These are phyloP conservation scores for Forsythia viridissima DNA, from an alignment of 257 asterid species.

Conservation along the genomic window DNA sequence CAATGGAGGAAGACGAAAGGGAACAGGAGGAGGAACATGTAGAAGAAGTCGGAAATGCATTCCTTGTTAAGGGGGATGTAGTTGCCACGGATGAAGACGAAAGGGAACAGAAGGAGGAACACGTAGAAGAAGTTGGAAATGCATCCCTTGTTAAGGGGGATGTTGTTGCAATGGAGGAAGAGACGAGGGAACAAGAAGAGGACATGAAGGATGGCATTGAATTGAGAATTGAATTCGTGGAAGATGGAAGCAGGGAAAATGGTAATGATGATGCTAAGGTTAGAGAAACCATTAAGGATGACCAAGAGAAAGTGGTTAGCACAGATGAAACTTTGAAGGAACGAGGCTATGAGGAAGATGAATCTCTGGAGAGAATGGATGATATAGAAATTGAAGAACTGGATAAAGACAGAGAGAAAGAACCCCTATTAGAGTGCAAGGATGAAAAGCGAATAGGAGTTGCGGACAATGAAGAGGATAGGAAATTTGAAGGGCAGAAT, in stretches of 20 bases:
- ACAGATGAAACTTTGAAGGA: constrained; percentile 9
- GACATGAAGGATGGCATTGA: constrained; percentile 26
- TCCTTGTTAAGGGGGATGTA: neutral
- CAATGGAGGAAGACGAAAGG: neutral
- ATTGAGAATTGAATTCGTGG: constrained; percentile 29
- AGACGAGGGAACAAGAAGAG: constrained; percentile 18
- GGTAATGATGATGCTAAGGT: neutral
- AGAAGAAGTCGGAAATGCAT: neutral
- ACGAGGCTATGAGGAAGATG: constrained; percentile 22
- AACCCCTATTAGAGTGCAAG: neutral
- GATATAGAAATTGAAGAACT: constrained; percentile 9
- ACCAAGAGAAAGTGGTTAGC: neutral
- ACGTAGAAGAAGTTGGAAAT: neutral
- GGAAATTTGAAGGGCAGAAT: neutral
- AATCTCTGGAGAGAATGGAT: constrained; percentile 17
- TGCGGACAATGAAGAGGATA: constrained; percentile 1
- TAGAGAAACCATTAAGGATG: neutral
- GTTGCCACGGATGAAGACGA: neutral
- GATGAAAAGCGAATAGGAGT: constrained; percentile 15
- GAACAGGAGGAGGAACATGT: neutral
- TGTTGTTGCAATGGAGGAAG: constrained; percentile 11
- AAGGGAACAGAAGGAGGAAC: neutral
- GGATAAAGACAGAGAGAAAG: neutral
- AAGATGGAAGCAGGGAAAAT: constrained; percentile 5
- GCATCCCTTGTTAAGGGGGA: neutral